Evolutionary conservation across 768 basidiomycete genomes (phyloP).

Genomic region (Lentinula lateritia): DNA sequence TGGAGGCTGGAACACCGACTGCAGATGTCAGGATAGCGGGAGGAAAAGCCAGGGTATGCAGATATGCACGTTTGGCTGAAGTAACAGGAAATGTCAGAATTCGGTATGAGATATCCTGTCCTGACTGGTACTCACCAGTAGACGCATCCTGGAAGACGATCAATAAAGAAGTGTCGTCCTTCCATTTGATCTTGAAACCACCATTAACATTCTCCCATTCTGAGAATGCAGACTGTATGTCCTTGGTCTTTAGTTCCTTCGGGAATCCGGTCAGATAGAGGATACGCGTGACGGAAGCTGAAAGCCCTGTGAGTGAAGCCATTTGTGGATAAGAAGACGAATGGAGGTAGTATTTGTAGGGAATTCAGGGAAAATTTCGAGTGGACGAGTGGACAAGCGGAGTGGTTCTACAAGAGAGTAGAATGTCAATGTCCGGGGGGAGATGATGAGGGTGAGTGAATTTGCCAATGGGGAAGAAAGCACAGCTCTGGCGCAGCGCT

Average conservation of each 20-base stretch:
- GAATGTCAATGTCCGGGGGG: background rate
- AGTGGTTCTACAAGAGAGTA: background rate
- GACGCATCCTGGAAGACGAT: constrained; percentile 92
- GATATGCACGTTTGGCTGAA: constrained; percentile 94
- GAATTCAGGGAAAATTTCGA: background rate
- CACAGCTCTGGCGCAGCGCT: background rate
- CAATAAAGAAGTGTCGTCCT: constrained; percentile 91
- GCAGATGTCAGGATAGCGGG: constrained; percentile 63
- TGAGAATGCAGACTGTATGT: constrained; percentile 86
- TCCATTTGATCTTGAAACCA: constrained; percentile 99
- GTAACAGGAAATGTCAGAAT: constrained; percentile 1
- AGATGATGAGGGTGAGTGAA: background rate
- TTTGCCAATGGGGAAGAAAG: background rate
- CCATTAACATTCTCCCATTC: constrained; percentile 84
- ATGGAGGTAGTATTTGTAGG: too few relatives aligned
- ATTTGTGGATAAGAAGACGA: constrained; percentile 32
- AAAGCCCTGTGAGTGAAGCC: constrained; percentile 72
- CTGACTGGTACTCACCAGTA: constrained; percentile 59
- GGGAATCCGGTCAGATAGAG: constrained; percentile 89
- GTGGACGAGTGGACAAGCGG: background rate
- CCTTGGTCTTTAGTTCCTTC: constrained; percentile 95
- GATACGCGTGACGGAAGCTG: constrained; percentile 94
- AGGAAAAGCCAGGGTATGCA: constrained; percentile 80
- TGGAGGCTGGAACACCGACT: constrained; percentile 48
- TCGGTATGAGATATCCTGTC: background rate